phyloP scores from a whole-genome alignment of 2,329 filamentous ascomycete genomes.

The Pezicula rhizophila region DNA sequence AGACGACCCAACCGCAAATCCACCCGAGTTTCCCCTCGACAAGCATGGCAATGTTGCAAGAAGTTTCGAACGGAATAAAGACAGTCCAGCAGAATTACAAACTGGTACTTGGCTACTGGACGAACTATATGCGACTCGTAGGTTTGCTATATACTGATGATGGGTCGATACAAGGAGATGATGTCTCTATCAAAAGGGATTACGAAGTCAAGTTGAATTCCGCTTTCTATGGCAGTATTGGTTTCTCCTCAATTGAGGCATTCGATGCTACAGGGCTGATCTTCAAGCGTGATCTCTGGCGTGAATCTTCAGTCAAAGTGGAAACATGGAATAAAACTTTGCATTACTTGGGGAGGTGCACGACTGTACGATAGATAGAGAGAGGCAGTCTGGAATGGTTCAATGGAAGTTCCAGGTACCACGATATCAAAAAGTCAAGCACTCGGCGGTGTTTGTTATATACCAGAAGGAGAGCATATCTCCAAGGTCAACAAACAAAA shows the following conservation, averaged over 20 bases:
- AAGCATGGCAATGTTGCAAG: slow-evolving; percentile 28
- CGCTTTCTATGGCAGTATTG: slow-evolving; percentile 19
- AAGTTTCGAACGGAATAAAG: slow-evolving; percentile 32
- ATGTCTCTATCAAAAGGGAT: slow-evolving; percentile 11
- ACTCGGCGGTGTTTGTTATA: slow-evolving; percentile 22
- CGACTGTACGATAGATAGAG: slow-evolving; percentile 29
- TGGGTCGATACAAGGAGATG: slow-evolving; percentile 23
- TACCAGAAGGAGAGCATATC: slow-evolving; percentile 16
- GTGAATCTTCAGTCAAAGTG: slow-evolving; percentile 10
- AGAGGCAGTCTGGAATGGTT: slow-evolving; percentile 28
- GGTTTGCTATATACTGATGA: slow-evolving; percentile 15
- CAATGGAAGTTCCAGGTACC: slow-evolving; percentile 17
- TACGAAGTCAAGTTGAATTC: slow-evolving; percentile 17
- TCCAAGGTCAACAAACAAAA: slow-evolving; percentile 7
- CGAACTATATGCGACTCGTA: slow-evolving; percentile 29
- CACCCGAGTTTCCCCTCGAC: slow-evolving; percentile 28
- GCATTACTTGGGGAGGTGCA: slow-evolving; percentile 28
- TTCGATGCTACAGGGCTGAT: slow-evolving; percentile 25
- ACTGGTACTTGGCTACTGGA: slow-evolving; percentile 32
- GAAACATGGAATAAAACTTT: slow-evolving; percentile 12
- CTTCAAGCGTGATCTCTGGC: slow-evolving; percentile 19
- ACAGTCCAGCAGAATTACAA: slow-evolving; percentile 25
- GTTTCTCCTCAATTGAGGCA: slow-evolving; percentile 25
- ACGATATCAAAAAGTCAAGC: slow-evolving; percentile 14
- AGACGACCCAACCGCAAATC: slow-evolving; percentile 18